phyloP scores from a whole-genome alignment of 2,329 filamentous ascomycete species.

The Penicillium verrucosum region DNA sequence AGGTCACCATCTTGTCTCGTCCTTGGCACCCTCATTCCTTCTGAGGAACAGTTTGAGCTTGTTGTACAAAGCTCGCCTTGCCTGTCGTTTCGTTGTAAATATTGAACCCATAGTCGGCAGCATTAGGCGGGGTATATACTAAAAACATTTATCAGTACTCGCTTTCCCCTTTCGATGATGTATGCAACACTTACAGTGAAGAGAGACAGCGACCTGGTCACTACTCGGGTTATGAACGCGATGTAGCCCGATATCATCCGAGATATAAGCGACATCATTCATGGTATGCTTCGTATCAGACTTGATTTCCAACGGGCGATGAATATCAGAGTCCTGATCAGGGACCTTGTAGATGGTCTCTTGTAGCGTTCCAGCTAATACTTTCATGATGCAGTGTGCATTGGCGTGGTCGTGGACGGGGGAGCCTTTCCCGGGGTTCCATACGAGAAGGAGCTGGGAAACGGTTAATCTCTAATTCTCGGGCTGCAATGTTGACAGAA shows the following conservation, averaged over 20 bases:
- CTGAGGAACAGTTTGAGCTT: constrained; percentile 20
- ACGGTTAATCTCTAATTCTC: background rate
- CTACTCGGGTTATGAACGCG: constrained; percentile 30
- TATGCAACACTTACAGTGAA: constrained; percentile 27
- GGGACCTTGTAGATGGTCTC: constrained; percentile 30
- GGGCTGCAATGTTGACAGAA: background rate
- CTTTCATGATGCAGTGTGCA: constrained; percentile 39
- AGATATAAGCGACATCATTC: constrained; percentile 35
- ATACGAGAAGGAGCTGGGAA: constrained; percentile 30
- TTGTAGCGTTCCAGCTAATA: constrained; percentile 29
- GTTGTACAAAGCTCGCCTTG: constrained; percentile 26
- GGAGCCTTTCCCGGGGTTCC: constrained; percentile 37
- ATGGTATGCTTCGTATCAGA: constrained; percentile 22
- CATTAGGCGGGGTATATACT: constrained; percentile 36
- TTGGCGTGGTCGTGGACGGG: constrained; percentile 38
- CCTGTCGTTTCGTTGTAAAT: constrained; percentile 31
- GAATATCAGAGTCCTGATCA: constrained; percentile 3
- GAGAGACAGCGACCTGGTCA: constrained; percentile 30
- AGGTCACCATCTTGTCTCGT: background rate
- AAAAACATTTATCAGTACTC: background rate
- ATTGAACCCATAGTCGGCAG: constrained; percentile 34
- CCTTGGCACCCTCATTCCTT: background rate
- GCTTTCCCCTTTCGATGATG: no score
- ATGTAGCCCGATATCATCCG: constrained; percentile 33
- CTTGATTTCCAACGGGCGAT: constrained; percentile 24